Evolutionary conservation across 2,329 filamentous ascomycete species (phyloP).

Genomic region (Penicillium sp.): DNA sequence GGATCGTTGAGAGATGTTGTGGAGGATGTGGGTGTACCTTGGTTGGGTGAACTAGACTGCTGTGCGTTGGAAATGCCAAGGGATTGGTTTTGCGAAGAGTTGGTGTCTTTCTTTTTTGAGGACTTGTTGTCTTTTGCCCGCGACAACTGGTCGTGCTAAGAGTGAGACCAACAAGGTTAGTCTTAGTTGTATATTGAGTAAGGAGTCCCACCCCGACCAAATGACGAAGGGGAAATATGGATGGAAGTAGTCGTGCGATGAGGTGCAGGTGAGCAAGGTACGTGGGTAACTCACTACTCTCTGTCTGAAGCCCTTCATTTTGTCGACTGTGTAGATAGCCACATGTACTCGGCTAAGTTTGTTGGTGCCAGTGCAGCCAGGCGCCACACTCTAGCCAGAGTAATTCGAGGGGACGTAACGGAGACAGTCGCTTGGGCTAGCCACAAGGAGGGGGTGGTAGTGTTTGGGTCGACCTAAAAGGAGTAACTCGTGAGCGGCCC

Average conservation of each 20-base stretch:
- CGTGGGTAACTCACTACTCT: slow-evolving; percentile 73
- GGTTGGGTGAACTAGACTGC: slow-evolving; percentile 60
- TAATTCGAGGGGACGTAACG: slow-evolving; percentile 23
- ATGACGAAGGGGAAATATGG: slow-evolving; percentile 28
- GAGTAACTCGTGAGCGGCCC: slow-evolving; percentile 31
- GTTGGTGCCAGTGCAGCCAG: slow-evolving; percentile 37
- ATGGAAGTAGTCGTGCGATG: slow-evolving; percentile 28
- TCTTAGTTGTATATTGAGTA: background rate
- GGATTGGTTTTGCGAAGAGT: slow-evolving; percentile 72
- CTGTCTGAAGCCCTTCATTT: slow-evolving; percentile 97
- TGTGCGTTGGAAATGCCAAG: slow-evolving; percentile 48
- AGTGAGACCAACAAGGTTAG: slow-evolving; percentile 8
- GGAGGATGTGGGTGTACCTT: slow-evolving; percentile 81
- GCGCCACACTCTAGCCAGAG: slow-evolving; percentile 38
- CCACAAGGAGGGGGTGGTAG: slow-evolving; percentile 24
- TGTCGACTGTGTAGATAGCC: slow-evolving; percentile 45
- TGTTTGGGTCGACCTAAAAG: slow-evolving; percentile 34
- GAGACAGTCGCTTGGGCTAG: slow-evolving; percentile 24
- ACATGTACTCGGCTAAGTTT: slow-evolving; percentile 36
- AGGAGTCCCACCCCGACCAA: background rate
- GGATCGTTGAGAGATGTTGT: slow-evolving; percentile 81
- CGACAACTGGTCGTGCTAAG: slow-evolving; percentile 77
- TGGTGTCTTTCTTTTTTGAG: slow-evolving; percentile 62
- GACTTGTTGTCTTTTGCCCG: slow-evolving; percentile 89
- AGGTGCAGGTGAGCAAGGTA: slow-evolving; percentile 15